These are phyloP conservation scores for Solanum bulbocastanum DNA, from an alignment of 257 asterid species.

Conservation along the genomic window DNA sequence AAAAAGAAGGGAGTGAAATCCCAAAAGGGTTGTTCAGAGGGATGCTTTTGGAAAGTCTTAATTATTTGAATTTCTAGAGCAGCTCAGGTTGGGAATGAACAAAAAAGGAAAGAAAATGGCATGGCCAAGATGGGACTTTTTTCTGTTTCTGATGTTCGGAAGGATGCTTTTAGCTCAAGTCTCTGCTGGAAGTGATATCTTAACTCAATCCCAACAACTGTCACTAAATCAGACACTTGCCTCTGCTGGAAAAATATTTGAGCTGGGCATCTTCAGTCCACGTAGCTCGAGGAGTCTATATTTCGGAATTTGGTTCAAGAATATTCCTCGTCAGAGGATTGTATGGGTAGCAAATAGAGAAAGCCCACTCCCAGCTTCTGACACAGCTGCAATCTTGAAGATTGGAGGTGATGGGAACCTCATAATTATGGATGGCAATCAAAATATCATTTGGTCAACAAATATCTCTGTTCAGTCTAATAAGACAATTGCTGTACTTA, in stretches of 20 bases:
- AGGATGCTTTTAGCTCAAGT: background rate
- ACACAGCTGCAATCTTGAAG: background rate
- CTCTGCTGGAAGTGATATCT: background rate
- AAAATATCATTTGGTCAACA: background rate
- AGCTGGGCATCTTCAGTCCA: background rate
- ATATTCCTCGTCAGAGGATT: background rate
- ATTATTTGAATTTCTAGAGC: background rate
- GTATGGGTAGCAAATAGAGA: background rate
- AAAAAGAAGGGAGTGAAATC: too few relatives aligned
- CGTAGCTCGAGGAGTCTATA: background rate
- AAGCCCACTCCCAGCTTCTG: background rate
- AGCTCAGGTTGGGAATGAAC: background rate
- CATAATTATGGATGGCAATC: background rate
- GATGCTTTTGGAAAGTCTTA: background rate
- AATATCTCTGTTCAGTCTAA: background rate
- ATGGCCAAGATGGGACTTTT: background rate
- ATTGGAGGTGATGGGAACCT: background rate
- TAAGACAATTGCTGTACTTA: background rate
- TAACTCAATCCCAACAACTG: background rate
- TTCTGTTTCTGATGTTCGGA: background rate
- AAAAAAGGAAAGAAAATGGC: background rate
- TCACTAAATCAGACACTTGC: background rate
- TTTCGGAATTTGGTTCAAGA: background rate
- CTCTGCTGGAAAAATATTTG: background rate
- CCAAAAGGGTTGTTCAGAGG: background rate